Evolutionary conservation across 2,329 filamentous ascomycete species (phyloP).

Genomic region (Claviceps citrina): DNA sequence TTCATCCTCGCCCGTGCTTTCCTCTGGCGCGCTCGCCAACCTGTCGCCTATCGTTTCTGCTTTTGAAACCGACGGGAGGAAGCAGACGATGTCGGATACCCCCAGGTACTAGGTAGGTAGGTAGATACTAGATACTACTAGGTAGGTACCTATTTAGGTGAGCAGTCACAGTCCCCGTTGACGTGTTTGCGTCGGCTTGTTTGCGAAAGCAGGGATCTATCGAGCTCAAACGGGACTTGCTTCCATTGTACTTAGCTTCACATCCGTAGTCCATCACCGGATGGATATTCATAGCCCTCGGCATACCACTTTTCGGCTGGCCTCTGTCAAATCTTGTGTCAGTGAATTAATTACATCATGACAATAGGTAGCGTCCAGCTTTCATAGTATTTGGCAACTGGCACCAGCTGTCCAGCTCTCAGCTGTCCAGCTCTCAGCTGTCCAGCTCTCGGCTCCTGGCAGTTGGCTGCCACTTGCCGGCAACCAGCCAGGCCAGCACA

Average conservation of each 20-base stretch:
- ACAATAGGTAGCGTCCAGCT: no score
- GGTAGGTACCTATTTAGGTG: no score
- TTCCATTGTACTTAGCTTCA: neutral
- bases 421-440: neutral
- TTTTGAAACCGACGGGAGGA: neutral
- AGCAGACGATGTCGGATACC: no score
- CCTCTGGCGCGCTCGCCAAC: neutral
- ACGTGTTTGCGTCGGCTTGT: neutral
- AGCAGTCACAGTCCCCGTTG: neutral
- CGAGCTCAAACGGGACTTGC: neutral
- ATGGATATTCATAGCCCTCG: neutral
- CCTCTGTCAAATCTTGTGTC: neutral
- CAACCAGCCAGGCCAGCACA: neutral
- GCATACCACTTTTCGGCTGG: neutral
- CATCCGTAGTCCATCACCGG: neutral
- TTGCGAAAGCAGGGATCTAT: neutral
- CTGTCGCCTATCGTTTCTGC: neutral
- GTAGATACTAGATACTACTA: no score
- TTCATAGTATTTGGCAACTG: neutral
- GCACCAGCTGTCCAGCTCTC: neutral
- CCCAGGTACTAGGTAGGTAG: no score
- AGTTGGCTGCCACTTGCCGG: neutral
- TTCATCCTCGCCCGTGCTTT: neutral
- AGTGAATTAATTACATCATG: neutral
- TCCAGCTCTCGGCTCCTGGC: neutral